A percentile compares a stretch with the other conserved stretches of the same genome.
Conservation (phyloP, 495 filamentous ascomycete species). For the Physcia stellaris region DNA sequence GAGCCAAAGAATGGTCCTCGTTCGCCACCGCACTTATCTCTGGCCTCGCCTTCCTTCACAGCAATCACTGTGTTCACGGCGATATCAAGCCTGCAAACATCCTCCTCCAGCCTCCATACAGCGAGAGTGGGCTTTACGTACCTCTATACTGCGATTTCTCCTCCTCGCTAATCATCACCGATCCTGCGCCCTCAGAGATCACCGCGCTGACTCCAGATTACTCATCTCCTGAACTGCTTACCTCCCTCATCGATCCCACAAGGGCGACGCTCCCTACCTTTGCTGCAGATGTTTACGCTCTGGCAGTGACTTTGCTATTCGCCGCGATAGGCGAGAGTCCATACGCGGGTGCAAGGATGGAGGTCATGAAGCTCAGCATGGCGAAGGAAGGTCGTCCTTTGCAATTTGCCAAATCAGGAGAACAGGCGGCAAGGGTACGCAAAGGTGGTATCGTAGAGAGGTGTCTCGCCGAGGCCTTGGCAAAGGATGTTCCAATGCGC, state of each 20-base stretch:
- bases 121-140: constrained; percentile 16
- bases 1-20: constrained; percentile 25
- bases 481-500: constrained; percentile 29
- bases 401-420: constrained; percentile 29
- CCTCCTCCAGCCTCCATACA: constrained; percentile 22
- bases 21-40: constrained; percentile 35
- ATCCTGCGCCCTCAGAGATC: constrained; percentile 4
- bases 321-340: constrained; percentile 40
- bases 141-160: constrained; percentile 48
- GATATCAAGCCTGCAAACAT: constrained; percentile 46
- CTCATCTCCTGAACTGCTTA: constrained; percentile 41
- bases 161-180: constrained; percentile 30
- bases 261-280: constrained; percentile 21
- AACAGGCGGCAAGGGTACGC: constrained; percentile 27
- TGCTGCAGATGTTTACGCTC: constrained; percentile 38
- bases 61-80: constrained; percentile 34
- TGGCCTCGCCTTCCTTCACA: constrained; percentile 39
- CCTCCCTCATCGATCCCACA: constrained; percentile 21
- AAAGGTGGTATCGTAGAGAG: constrained; percentile 31
- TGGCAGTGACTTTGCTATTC: constrained; percentile 41
- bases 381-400: constrained; percentile 35
- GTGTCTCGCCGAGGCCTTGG: constrained; percentile 26
- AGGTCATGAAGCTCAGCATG: constrained; percentile 31
- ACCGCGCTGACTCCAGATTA: constrained; percentile 44
- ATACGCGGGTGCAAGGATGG: constrained; percentile 31